A percentile compares a stretch with the other conserved stretches of the same genome.
Conservation (phyloP, 139 green algal species). For the Coelastrella sp. region DNA sequence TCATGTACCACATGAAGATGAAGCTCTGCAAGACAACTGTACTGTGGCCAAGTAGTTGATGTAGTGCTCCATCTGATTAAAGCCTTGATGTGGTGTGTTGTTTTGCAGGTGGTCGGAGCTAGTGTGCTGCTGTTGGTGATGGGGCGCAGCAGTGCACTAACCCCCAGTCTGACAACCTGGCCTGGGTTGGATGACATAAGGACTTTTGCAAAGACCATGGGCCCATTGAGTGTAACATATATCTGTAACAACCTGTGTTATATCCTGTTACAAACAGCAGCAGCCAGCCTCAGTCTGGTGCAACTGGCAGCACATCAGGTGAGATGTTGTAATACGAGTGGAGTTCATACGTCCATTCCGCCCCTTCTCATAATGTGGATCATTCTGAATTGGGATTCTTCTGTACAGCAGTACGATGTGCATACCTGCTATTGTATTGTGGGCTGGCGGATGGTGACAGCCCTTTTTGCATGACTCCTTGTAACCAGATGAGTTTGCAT, state of each 20-base stretch:
- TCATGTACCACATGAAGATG: too few species aligned
- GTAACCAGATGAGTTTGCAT: too few species aligned
- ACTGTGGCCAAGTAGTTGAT: neutral
- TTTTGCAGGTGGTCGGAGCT: neutral
- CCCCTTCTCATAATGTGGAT: neutral
- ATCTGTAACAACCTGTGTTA: conserved; percentile 74
- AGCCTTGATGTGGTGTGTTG: neutral
- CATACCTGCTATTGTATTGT: too few species aligned
- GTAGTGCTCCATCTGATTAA: neutral
- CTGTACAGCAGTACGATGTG: too few species aligned
- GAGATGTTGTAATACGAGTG: neutral
- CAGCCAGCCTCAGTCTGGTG: conserved; percentile 61
- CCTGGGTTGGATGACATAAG: neutral
- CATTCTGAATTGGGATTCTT: neutral
- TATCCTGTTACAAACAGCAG: conserved; percentile 70
- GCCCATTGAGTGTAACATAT: conserved; percentile 73
- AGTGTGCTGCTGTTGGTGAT: conserved; percentile 36
- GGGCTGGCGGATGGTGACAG: too few species aligned
- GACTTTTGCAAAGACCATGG: conserved; percentile 56
- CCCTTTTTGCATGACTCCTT: too few species aligned
- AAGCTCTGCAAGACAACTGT: neutral
- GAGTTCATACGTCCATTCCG: neutral
- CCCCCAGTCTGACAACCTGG: neutral
- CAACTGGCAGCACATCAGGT: conserved; percentile 80
- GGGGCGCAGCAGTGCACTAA: neutral